These are phyloP conservation scores for Casaregolazyma suthepensis DNA, from an alignment of 1,139 yeast genomes.

Conservation along the genomic window DNA sequence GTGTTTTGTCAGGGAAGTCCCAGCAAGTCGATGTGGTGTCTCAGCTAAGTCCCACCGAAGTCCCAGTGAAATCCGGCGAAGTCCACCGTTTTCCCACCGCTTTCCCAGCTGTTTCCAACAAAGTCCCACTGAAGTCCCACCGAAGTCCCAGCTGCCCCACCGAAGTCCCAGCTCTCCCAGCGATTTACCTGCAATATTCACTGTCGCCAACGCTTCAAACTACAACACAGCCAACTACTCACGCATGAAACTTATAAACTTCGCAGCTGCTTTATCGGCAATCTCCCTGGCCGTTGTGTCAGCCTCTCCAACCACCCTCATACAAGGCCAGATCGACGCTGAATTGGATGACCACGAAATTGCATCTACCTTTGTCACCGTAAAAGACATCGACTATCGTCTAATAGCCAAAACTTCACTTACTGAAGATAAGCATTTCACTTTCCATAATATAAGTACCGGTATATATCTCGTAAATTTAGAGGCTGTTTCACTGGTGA, in stretches of 20 bases:
- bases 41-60: too few species aligned
- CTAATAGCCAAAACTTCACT: conserved; percentile 3
- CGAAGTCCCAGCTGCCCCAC: too few species aligned
- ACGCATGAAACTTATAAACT: background rate
- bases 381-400: conserved; percentile 4
- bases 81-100: too few species aligned
- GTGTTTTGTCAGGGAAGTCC: too few species aligned
- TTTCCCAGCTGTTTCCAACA: too few species aligned
- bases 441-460: conserved; percentile 23
- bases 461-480: conserved; percentile 26
- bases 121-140: too few species aligned
- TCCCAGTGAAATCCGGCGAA: too few species aligned
- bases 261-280: background rate
- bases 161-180: too few species aligned
- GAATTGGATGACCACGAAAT: conserved; percentile 3
- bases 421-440: conserved; percentile 22
- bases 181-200: too few species aligned
- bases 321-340: background rate
- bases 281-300: background rate
- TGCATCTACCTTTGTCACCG: conserved; percentile 8
- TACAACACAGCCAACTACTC: too few species aligned
- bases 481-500: conserved; percentile 17
- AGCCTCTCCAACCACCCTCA: background rate
- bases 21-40: too few species aligned
- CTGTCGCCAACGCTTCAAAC: too few species aligned